Evolutionary conservation across 495 filamentous ascomycete genomes (phyloP), one percentile per base, ranked within the genome.

Genomic region (Trichoderma reesei): DNA sequence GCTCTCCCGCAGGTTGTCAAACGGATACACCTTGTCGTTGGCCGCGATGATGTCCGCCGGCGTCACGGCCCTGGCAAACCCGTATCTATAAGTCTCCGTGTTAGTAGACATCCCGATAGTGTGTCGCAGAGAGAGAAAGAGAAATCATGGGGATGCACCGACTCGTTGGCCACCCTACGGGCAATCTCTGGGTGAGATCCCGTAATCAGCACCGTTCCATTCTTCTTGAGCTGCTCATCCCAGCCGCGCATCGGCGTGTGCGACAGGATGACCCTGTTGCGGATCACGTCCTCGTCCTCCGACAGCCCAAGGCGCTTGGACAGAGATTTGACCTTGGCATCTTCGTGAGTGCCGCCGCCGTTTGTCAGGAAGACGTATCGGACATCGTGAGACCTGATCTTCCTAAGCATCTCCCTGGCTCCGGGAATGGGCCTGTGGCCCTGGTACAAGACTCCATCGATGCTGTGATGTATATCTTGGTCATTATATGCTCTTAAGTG

Each of bases 331-430:
- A 83, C 75, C 69, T 85, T 89, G 20, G 96, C 83, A 67, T 96
- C 88, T n/a, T 84, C 70, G 4, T 86, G 88, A 76, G 93, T 96
- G 64, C 92, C 92, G 63, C 92, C 92, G 59, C 92, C 92, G 69
- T 97, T 97, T 59, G 92, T 97, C 38, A 97, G 83, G 70, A 96
- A 92, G 67, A 97, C 95, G 72, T 95, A 96, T 1, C 92, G 92
- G 63, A 83, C 83, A 59, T 64, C 64, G 59, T 89, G 79, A 31
- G 82, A 68, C 67, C 92, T 83, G 31, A 98, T 85, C 66, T 84
- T 84, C 13, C 72, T 68, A n/a, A 99, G 81, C 14, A 92, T 80
- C 65, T 87, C 77, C n/a, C 83, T 77, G 0, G 95, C 95, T 39
- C 86, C 85, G n/a, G 92, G 87, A 41, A 96, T 85, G 9, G 92